Percentiles rank a stretch among this genome's conserved stretches.
Conservation (phyloP, 1,139 yeast species). For the Suhomyces bribrorum region DNA sequence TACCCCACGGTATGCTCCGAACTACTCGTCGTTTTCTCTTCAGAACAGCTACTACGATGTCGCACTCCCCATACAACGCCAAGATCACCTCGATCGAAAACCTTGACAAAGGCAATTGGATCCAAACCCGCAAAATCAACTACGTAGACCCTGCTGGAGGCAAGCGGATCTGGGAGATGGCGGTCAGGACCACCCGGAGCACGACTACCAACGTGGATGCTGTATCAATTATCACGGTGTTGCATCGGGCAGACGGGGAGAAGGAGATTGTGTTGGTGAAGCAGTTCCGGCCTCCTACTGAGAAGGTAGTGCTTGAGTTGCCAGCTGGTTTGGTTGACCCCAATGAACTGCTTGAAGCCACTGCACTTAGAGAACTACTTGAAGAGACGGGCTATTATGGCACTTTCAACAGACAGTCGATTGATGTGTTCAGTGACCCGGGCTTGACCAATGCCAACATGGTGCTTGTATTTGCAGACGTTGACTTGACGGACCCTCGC, state of each 20-base stretch:
- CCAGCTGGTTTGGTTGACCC: constrained; percentile 96
- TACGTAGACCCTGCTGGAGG: constrained; percentile 70
- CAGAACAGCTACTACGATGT: no score
- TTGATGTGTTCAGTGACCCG: constrained; percentile 75
- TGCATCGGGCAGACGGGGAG: constrained; percentile 49
- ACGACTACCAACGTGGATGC: constrained; percentile 73
- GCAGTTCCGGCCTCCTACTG: constrained; percentile 91
- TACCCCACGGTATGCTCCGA: not conserved
- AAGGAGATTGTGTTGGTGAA: constrained; percentile 69
- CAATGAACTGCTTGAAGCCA: constrained; percentile 68
- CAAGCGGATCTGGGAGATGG: constrained; percentile 85
- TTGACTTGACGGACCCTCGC: constrained; percentile 66
- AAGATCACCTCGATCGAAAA: constrained; percentile 33
- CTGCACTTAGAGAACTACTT: constrained; percentile 82
- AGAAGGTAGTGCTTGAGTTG: constrained; percentile 83
- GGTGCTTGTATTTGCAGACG: constrained; percentile 73
- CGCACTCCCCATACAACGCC: constrained; percentile 39
- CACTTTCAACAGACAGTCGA: constrained; percentile 48
- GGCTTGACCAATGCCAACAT: constrained; percentile 92
- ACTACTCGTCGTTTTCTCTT: no score
- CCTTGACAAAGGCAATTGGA: constrained; percentile 43
- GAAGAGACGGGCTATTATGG: constrained; percentile 95
- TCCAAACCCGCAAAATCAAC: constrained; percentile 56
- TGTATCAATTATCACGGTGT: constrained; percentile 79
- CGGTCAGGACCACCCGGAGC: constrained; percentile 78